Base-by-base conservation (phyloP, 2,329 filamentous ascomycete genomes). In the Colletotrichum graminicola region DNA sequence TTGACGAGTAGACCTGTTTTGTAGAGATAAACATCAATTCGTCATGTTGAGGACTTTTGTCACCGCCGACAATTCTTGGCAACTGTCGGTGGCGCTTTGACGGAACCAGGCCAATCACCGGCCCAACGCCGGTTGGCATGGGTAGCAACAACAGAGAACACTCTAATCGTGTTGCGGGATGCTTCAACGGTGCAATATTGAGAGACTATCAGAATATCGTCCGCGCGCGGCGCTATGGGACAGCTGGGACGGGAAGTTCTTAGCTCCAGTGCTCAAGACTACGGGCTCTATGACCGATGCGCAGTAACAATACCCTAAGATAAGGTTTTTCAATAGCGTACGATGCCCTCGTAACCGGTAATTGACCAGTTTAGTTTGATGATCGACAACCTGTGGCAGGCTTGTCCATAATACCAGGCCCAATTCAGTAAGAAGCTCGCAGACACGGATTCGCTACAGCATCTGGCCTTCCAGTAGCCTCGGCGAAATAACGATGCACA, bases 21-120 rank as follows among this genome's bases (percentile, higher is more conserved):
- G 4, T 7, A 43, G 16, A 43, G 4, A 43, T 4, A 1, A 21
- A 7, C 41, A 18, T 21, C 16, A 43, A 7, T 5, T 16, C 41
- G 16, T 7, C 23, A 14, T 51, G 47, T 51, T 14, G 47, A 26
- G 10, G 16, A n/a, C n/a, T n/a, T n/a, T n/a, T 5, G 12, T 5
- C 12, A 60, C 32, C 18, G n/a, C 21, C 3, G 21, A n/a, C 8
- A 26, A 6, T 26, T 21, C 23, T 26, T 36, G 49, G 56, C 67
- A 56, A 18, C 29, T 34, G 63, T 41, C 34, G 61, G 67, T 71
- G 67, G 49, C 56, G 63, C 63, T 62, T 56, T 21, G 23, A 18
- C 34, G 16, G 10, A 23, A 23, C 21, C 1, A 11, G 21, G 26
- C 21, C 6, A 29, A 49, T 7, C 8, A 5, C 43, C 21, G 8